Evolutionary conservation across 2,329 filamentous ascomycete species (phyloP).

Genomic region (Onygenales sp.): DNA sequence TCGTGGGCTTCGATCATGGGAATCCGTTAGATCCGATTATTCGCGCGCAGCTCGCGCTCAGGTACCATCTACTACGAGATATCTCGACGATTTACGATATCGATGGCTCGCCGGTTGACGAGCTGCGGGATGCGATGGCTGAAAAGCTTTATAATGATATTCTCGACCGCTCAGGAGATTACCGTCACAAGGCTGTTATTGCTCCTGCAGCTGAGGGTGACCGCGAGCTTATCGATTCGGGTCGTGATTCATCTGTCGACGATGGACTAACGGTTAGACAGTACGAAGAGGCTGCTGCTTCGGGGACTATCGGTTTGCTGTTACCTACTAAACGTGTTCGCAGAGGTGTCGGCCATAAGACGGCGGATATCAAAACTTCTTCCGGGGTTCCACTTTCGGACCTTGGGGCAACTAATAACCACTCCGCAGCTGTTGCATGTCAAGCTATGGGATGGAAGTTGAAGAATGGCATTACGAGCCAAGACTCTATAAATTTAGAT

Average conservation of each 20-base stretch:
- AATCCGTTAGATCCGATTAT: constrained; percentile 90
- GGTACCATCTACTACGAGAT: constrained; percentile 71
- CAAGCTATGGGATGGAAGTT: constrained; percentile 75
- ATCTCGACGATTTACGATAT: constrained; percentile 81
- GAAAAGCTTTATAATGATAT: constrained; percentile 94
- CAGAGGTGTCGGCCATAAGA: constrained; percentile 35
- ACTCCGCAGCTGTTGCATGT: constrained; percentile 67
- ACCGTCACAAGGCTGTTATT: constrained; percentile 66
- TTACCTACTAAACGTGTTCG: constrained; percentile 34
- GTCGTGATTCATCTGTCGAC: constrained; percentile 65
- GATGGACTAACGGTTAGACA: constrained; percentile 62
- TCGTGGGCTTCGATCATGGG: constrained; percentile 91
- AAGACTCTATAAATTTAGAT: constrained; percentile 63
- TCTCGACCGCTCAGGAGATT: constrained; percentile 80
- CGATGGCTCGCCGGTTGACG: constrained; percentile 56
- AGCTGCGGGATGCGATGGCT: constrained; percentile 67
- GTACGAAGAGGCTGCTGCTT: constrained; percentile 59
- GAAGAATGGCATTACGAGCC: constrained; percentile 51
- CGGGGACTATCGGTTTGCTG: constrained; percentile 41
- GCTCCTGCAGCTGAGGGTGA: constrained; percentile 72
- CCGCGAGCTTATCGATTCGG: constrained; percentile 68
- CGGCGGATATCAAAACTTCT: constrained; percentile 44
- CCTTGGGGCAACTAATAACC: constrained; percentile 57
- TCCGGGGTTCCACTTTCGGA: constrained; percentile 40
- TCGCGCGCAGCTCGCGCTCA: constrained; percentile 77